These are phyloP conservation scores for Skeletonema marinoi DNA, from an alignment of 108 stramenopile species.

Conservation along the genomic window DNA sequence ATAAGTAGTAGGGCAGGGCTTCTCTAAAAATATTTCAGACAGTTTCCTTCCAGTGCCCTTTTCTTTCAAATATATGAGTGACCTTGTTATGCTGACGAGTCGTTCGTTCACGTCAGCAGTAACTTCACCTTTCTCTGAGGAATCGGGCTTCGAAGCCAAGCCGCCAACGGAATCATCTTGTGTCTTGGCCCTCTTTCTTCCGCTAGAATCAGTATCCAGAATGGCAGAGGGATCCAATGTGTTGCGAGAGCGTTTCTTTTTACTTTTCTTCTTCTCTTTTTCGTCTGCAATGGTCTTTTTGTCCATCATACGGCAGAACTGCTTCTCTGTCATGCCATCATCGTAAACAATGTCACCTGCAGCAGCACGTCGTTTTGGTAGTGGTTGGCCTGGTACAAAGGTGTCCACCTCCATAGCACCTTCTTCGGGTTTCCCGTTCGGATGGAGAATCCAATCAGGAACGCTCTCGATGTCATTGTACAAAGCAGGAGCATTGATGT, in stretches of 20 bases:
- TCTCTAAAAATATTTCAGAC: slow-evolving; percentile 86
- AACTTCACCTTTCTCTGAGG: slow-evolving; percentile 29
- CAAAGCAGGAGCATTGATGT: slow-evolving; percentile 42
- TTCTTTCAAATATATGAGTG: slow-evolving; percentile 81
- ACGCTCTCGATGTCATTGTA: slow-evolving; percentile 63
- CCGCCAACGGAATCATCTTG: neutral
- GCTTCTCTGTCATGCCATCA: slow-evolving; percentile 93
- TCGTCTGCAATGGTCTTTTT: slow-evolving; percentile 69
- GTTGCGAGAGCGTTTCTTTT: slow-evolving; percentile 49
- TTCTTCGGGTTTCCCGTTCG: slow-evolving; percentile 48
- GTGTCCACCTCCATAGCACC: slow-evolving; percentile 21
- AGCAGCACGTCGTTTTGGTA: slow-evolving; percentile 74
- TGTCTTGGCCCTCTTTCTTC: slow-evolving; percentile 32
- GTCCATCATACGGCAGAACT: slow-evolving; percentile 90
- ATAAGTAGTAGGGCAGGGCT: slow-evolving; percentile 81
- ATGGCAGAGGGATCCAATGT: slow-evolving; percentile 48
- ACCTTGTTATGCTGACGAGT: slow-evolving; percentile 72
- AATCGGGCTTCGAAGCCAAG: slow-evolving; percentile 5
- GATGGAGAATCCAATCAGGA: slow-evolving; percentile 83
- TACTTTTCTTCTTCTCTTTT: slow-evolving; percentile 44
- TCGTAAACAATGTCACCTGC: slow-evolving; percentile 72
- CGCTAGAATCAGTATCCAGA: slow-evolving; percentile 19
- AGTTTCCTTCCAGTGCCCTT: slow-evolving; percentile 76
- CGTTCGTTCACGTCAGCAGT: slow-evolving; percentile 76
- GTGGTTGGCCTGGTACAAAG: slow-evolving; percentile 24